A percentile compares a stretch with the other conserved stretches of the same genome.
These are phyloP conservation scores for Ambispora gerdemannii DNA, from an alignment of 192 early-diverging fungal genomes.

Conservation along the genomic window DNA sequence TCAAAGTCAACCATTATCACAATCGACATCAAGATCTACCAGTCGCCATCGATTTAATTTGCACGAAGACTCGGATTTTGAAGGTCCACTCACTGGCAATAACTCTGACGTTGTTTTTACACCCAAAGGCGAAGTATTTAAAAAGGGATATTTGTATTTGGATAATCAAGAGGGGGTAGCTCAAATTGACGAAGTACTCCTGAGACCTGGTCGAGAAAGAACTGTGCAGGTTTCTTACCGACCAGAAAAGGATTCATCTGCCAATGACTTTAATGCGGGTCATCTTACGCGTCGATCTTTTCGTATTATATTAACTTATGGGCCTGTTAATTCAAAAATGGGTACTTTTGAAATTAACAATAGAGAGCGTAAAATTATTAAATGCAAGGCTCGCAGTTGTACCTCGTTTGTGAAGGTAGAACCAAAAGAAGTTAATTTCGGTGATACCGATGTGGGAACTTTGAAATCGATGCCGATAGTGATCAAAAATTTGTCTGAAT, in stretches of 20 bases:
- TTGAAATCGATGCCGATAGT: constrained; percentile 81
- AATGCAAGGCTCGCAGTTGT: constrained; percentile 88
- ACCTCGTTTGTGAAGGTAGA: constrained; percentile 88
- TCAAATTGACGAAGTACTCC: constrained; percentile 81
- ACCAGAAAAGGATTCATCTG: constrained; percentile 61
- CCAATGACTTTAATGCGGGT: constrained; percentile 67
- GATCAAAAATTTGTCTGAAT: constrained; percentile 82
- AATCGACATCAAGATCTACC: constrained; percentile 6
- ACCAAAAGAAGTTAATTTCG: constrained; percentile 88
- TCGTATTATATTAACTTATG: constrained; percentile 65
- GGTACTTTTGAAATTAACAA: neutral
- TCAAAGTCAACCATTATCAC: neutral
- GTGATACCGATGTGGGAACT: constrained; percentile 92
- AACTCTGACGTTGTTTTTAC: neutral
- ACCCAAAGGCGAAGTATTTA: neutral
- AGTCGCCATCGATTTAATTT: neutral
- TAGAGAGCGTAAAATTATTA: constrained; percentile 70
- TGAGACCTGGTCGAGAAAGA: constrained; percentile 82
- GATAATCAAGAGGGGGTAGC: constrained; percentile 23
- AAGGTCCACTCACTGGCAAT: neutral
- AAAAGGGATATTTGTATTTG: neutral
- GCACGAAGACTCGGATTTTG: constrained; percentile 8
- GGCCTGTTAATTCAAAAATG: constrained; percentile 38
- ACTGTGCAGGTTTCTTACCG: constrained; percentile 77
- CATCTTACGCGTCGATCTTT: constrained; percentile 66